Percentiles rank a stretch among this genome's conserved stretches.
phyloP scores from a whole-genome alignment of 208 protist species.

The Trypanosoma cruzi region DNA sequence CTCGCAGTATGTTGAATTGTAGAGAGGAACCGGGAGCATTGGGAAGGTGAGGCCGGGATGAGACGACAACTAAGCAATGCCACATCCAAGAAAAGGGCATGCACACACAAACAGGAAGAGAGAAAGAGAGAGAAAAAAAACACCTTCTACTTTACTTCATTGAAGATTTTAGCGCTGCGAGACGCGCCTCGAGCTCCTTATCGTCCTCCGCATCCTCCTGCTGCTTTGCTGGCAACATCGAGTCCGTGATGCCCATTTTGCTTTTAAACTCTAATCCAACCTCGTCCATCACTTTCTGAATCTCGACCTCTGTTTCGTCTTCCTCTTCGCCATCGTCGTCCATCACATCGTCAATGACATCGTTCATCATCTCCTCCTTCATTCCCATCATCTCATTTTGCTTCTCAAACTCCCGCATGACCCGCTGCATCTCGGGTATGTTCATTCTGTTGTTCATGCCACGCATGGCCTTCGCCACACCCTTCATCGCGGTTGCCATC shows the following conservation, averaged over 20 bases:
- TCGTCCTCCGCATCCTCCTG: slow-evolving; percentile 54
- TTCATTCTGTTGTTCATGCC: slow-evolving; percentile 98
- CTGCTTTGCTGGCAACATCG: slow-evolving; percentile 43
- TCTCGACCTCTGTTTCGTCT: slow-evolving; percentile 89
- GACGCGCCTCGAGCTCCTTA: slow-evolving; percentile 81
- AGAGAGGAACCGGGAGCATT: too few relatives aligned
- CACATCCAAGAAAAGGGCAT: slow-evolving; percentile 2
- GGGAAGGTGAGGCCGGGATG: too few relatives aligned
- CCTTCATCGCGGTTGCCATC: slow-evolving; percentile 93
- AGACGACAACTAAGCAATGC: not conserved
- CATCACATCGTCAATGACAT: slow-evolving; percentile 93
- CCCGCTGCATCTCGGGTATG: slow-evolving; percentile 96
- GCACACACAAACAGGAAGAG: not conserved
- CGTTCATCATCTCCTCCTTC: slow-evolving; percentile 99
- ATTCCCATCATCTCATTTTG: slow-evolving; percentile 98
- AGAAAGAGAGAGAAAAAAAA: slow-evolving; percentile 2
- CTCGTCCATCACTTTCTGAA: slow-evolving; percentile 93
- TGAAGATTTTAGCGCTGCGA: slow-evolving; percentile 77
- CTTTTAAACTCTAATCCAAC: slow-evolving; percentile 87
- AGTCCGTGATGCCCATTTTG: slow-evolving; percentile 70
- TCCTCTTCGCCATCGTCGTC: slow-evolving; percentile 93
- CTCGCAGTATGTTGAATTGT: too few relatives aligned
- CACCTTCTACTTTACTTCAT: slow-evolving; percentile 53
- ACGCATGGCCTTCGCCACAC: slow-evolving; percentile 90
- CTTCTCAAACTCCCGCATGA: slow-evolving; percentile 99